Percentiles rank a stretch among this genome's conserved stretches.
These are phyloP conservation scores for Paspalum notatum DNA, from an alignment of 176 grass and related monocot genomes.

Conservation along the genomic window DNA sequence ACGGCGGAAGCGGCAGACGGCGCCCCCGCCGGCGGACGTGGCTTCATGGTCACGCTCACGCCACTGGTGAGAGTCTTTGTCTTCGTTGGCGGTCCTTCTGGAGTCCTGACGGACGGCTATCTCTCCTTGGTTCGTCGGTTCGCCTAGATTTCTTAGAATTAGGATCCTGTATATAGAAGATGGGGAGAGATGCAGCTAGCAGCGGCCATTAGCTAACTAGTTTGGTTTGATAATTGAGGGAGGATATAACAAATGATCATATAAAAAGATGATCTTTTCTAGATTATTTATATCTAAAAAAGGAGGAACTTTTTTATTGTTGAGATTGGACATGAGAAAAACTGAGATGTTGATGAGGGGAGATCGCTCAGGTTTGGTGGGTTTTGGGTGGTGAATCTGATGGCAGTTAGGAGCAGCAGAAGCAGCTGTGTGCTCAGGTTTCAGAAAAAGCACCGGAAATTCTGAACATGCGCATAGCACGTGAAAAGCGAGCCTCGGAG, in stretches of 20 bases:
- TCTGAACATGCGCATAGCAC: background rate
- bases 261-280: background rate
- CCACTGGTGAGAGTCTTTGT: background rate
- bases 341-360: background rate
- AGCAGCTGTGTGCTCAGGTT: background rate
- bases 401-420: slow-evolving; percentile 41
- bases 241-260: background rate
- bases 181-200: slow-evolving; percentile 11
- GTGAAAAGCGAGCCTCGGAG: background rate
- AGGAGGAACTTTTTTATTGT: background rate
- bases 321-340: background rate
- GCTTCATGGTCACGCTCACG: slow-evolving; percentile 63
- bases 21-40: slow-evolving; percentile 12
- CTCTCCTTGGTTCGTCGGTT: slow-evolving; percentile 17
- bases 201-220: background rate
- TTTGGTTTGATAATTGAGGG: background rate
- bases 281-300: background rate
- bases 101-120: background rate
- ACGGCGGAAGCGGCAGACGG: background rate
- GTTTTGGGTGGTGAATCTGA: slow-evolving; percentile 56
- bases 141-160: background rate
- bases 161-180: background rate
- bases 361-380: slow-evolving; percentile 36
- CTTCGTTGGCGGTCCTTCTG: background rate
- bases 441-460: background rate